Evolutionary conservation across 192 early-diverging fungal species (phyloP).

Genomic region (Entomortierella parvispora): DNA sequence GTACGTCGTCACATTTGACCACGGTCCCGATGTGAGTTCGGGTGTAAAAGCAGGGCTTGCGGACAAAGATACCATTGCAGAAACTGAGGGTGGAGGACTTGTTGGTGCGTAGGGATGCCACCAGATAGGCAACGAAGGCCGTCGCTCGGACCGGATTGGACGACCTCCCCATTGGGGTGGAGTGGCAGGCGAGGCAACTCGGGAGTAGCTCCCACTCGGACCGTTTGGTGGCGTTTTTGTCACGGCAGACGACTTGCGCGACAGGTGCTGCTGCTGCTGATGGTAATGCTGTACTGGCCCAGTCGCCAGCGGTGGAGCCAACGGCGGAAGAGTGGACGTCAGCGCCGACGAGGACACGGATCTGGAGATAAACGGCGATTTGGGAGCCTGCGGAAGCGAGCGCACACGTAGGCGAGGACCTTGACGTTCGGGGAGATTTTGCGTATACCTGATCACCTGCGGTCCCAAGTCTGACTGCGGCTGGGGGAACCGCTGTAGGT

Average conservation of each 20-base stretch:
- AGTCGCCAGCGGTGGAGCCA: slow-evolving; percentile 1
- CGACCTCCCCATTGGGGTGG: slow-evolving; percentile 1
- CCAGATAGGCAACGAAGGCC: slow-evolving; percentile 16
- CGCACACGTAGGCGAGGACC: slow-evolving; percentile 3
- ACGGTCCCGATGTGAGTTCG: no score
- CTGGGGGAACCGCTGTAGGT: neutral
- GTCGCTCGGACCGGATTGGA: neutral
- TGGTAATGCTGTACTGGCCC: neutral
- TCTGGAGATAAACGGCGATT: neutral
- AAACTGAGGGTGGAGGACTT: neutral
- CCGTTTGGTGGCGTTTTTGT: slow-evolving; percentile 1
- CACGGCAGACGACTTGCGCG: neutral
- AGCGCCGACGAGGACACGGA: neutral
- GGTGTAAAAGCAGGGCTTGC: neutral
- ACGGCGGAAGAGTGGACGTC: neutral
- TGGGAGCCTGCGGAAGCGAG: neutral
- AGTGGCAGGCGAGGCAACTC: slow-evolving; percentile 7
- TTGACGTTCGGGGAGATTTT: neutral
- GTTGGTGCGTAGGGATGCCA: slow-evolving; percentile 9
- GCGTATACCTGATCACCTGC: neutral
- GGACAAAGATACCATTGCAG: neutral
- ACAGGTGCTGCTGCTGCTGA: neutral
- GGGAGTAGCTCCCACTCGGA: neutral
- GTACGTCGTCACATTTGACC: no score
- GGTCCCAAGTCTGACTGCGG: slow-evolving; percentile 1